These are phyloP conservation scores for Bauhinia variegata DNA, from an alignment of 306 rosid genomes.

Conservation along the genomic window DNA sequence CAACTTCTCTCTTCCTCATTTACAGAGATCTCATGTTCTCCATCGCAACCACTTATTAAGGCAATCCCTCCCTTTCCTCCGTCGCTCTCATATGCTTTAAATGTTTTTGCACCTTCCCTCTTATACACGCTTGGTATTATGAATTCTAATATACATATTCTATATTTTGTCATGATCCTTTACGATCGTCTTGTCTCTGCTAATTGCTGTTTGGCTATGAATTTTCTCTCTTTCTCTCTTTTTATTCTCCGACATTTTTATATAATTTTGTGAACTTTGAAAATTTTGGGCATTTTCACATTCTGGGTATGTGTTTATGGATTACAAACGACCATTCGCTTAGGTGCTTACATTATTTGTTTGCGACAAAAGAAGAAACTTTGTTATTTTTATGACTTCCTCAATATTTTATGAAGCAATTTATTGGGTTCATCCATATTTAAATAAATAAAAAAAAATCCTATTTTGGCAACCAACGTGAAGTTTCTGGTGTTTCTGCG, in stretches of 20 bases:
- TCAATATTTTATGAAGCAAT: too few species aligned
- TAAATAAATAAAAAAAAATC: too few species aligned
- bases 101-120: too few species aligned
- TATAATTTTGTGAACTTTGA: not conserved
- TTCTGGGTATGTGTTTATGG: constrained; percentile 4
- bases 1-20: constrained; percentile 4
- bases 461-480: not conserved
- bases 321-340: not conserved
- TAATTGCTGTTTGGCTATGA: not conserved
- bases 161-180: too few species aligned
- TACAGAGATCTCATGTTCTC: constrained; percentile 32
- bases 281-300: not conserved
- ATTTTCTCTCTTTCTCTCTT: not conserved
- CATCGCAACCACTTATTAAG: constrained; percentile 6
- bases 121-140: too few species aligned
- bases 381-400: not conserved
- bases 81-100: not conserved
- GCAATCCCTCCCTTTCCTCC: not conserved
- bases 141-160: too few species aligned
- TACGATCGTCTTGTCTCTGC: not conserved
- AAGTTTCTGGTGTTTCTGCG: constrained; percentile 18
- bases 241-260: constrained; percentile 8
- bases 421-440: constrained; percentile 1
- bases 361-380: not conserved
- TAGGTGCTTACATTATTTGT: not conserved